Base-by-base conservation (phyloP, 768 basidiomycete genomes). In the Tylopilus vinaceipallidus region DNA sequence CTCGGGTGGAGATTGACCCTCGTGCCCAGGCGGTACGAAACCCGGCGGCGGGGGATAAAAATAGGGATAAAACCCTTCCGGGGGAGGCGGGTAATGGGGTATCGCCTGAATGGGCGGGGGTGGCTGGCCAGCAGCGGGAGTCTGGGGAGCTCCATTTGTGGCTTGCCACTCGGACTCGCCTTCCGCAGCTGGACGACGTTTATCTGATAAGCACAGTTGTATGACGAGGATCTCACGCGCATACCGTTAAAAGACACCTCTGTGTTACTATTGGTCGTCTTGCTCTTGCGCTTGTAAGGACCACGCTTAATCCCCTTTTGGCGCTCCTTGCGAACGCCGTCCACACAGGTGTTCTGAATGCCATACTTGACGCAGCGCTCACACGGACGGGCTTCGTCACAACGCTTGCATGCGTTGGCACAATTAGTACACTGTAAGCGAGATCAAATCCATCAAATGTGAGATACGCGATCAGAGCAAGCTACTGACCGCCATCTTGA, bases 301-400 rank as follows among this genome's bases (percentile, higher is more conserved):
- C 79, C 79, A 17, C 79, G 76, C 59, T 81, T 81, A 52, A 80
- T 71, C 23, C 79, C 79, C 42, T 78, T 80, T 59, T 83, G 82
- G 49, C 84, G 74, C 63, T 84, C 83, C 61, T 86, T 86, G 53
- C 84, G 71, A 16, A 76, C 69, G 2, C 83, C 82, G 55, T 86
- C 83, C 3, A 75, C 55, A 55, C 83, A 86, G n/a, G 73, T 66
- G 23, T 77, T 72, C 12, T 75, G 73, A 29, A 83, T 71, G 3
- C 81, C 82, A 57, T 84, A 84, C 63, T 83, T 84, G 52, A 76
- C 60, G 55, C 83, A 86, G 24, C 83, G 76, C 46, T 79, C 77
- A 64, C 83, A 86, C 2, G 83, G 83, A 37, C 83, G 78, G 6
- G 69, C 66, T 30, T 82, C 79, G 55, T 81, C 79, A 42, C 79